Evolutionary conservation across 1,284 basidiomycete species (phyloP).

Genomic region (Pisolithus thermaeus): DNA sequence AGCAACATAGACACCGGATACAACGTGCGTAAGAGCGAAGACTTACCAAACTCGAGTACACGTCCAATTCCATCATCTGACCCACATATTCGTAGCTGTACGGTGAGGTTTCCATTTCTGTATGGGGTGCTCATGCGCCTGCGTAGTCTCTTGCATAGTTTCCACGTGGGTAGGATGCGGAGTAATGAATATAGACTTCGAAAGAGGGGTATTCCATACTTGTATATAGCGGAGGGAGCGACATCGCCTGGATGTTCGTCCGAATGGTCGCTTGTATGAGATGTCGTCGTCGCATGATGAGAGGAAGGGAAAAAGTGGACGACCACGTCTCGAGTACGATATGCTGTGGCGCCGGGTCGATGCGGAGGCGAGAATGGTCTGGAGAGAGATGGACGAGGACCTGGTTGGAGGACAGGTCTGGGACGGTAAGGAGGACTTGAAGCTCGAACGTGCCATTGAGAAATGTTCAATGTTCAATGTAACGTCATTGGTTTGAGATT

Average conservation of each 20-base stretch:
- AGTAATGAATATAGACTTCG: conserved; percentile 67
- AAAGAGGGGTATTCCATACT: conserved; percentile 74
- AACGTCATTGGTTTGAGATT: too few relatives aligned
- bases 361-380: conserved; percentile 51
- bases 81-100: conserved; percentile 46
- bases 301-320: conserved; percentile 41
- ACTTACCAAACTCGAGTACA: conserved; percentile 38
- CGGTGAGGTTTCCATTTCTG: conserved; percentile 44
- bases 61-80: conserved; percentile 26
- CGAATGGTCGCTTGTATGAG: conserved; percentile 10
- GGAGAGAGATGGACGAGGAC: conserved; percentile 61
- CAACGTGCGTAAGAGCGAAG: conserved; percentile 6
- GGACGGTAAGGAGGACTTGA: conserved; percentile 63
- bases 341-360: conserved; percentile 59
- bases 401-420: conserved; percentile 61
- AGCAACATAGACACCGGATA: neutral
- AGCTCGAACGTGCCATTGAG: conserved; percentile 43
- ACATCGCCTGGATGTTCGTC: conserved; percentile 42
- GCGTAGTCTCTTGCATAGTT: conserved; percentile 55
- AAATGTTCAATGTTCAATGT: too few relatives aligned
- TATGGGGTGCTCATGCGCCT: conserved; percentile 35
- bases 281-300: neutral
- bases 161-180: conserved; percentile 68
- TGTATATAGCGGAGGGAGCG: conserved; percentile 72
- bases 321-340: conserved; percentile 73